Evolutionary conservation across 148 eudicot species (phyloP), one percentile per base, ranked within the genome.

Genomic region (Rhododendron henanense): DNA sequence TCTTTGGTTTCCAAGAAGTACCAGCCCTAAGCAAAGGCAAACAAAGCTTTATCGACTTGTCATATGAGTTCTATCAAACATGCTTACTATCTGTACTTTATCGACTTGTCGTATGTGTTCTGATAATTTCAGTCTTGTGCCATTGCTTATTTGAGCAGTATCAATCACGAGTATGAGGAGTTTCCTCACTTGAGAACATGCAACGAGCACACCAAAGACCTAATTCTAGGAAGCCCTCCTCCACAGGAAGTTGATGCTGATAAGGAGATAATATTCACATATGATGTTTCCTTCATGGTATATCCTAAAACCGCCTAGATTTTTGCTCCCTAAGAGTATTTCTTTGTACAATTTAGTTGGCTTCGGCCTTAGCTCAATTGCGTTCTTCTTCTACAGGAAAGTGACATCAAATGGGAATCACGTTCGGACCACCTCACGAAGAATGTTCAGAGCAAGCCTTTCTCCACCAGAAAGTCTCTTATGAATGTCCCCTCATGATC

Each of bases 271-370:
- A 48, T 85, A 41, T 85, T 80, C 53, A 80, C 87, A 47, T 85
- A 85, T 51, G 94, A 92, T 86, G 91, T 92, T 85, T 81, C 91
- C 21, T 92, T 90, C 87, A 86, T 88, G 94, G 94, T 47, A 47
- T 92, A 90, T 44, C 1, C 31, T 73, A 4, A 35, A 5, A 74
- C 13, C 25, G 63, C 25, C 55, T 31, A 2, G 28, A 23, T 47
- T 41, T 59, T 85, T 1, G 33, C 41, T 35, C 51, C 41, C 16
- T 25, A 47, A 47, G 50, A 1, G 50, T 47, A 47, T 6, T 31
- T 5, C 45, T 9, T 13, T 41, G 28, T 19, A 25, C 3, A 28
- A 25, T 35, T 10, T 48, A 44, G 7, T 37, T 48, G n/a, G 33
- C 8, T 61, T 55, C 18, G 0, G 0, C 61, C 25, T 79, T 35